Conservation (phyloP, 768 basidiomycete species). For the Dioszegia crocea region DNA sequence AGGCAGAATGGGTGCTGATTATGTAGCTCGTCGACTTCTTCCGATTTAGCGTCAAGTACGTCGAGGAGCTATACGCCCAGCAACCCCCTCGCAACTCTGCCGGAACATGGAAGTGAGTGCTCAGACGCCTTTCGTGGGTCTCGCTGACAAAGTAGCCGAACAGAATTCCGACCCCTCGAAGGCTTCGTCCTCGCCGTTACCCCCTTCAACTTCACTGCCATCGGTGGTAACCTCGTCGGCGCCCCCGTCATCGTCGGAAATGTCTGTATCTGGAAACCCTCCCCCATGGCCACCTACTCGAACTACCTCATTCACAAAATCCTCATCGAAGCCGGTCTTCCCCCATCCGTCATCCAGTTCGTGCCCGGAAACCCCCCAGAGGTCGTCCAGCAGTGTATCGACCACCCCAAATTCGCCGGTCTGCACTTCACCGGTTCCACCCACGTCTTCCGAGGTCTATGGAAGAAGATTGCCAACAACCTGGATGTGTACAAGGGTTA, state of each 20-base stretch:
- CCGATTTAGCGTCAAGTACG: slow-evolving; percentile 93
- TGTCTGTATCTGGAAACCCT: slow-evolving; percentile 94
- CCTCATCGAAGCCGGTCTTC: slow-evolving; percentile 87
- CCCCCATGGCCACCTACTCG: slow-evolving; percentile 88
- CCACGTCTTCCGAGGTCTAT: slow-evolving; percentile 85
- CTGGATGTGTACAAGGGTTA: slow-evolving; percentile 81
- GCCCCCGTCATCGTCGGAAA: slow-evolving; percentile 93
- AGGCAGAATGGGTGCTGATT: neutral
- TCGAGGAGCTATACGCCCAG: slow-evolving; percentile 86
- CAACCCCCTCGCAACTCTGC: slow-evolving; percentile 82
- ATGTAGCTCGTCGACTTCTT: slow-evolving; percentile 80
- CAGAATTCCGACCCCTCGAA: slow-evolving; percentile 95
- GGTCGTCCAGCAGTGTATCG: slow-evolving; percentile 77
- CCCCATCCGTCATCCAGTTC: slow-evolving; percentile 93
- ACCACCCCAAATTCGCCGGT: slow-evolving; percentile 72
- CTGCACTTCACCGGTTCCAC: slow-evolving; percentile 98
- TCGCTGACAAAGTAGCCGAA: slow-evolving; percentile 59
- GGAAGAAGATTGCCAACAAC: slow-evolving; percentile 91
- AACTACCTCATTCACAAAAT: slow-evolving; percentile 91
- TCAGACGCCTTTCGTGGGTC: neutral
- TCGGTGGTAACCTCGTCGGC: slow-evolving; percentile 80
- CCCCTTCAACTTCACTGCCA: slow-evolving; percentile 93
- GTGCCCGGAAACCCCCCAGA: slow-evolving; percentile 79
- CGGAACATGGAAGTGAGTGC: slow-evolving; percentile 92
- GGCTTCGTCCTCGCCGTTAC: slow-evolving; percentile 97